A percentile compares a stretch with the other conserved stretches of the same genome.
Conservation (phyloP, 2,329 filamentous ascomycete genomes). For the Fusarium sublunatum region DNA sequence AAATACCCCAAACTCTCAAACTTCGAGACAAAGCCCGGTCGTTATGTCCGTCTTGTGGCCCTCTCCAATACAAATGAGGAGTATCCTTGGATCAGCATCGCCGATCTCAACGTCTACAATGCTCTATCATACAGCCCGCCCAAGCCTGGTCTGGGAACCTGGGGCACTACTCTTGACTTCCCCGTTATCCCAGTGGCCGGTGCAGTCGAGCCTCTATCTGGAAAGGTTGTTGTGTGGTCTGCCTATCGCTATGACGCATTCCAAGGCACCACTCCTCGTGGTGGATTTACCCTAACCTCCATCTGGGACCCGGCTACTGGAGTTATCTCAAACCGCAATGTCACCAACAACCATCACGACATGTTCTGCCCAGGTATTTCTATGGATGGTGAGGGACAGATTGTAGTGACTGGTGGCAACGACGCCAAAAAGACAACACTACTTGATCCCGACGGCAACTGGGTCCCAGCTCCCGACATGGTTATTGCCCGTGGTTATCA, state of each 20-base stretch:
- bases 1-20: slow-evolving; percentile 31
- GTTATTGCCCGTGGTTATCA: slow-evolving; percentile 34
- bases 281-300: slow-evolving; percentile 35
- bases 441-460: slow-evolving; percentile 49
- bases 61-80: slow-evolving; percentile 19
- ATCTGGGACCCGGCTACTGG: slow-evolving; percentile 35
- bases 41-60: slow-evolving; percentile 35
- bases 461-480: slow-evolving; percentile 34
- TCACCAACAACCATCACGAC: slow-evolving; percentile 60
- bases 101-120: slow-evolving; percentile 33
- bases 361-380: slow-evolving; percentile 70
- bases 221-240: slow-evolving; percentile 38
- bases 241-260: slow-evolving; percentile 36
- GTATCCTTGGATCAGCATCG: slow-evolving; percentile 34
- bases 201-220: slow-evolving; percentile 33
- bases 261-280: slow-evolving; percentile 26
- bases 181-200: slow-evolving; percentile 37
- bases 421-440: slow-evolving; percentile 61
- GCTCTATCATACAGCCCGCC: slow-evolving; percentile 31
- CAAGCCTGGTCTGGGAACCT: slow-evolving; percentile 24
- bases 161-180: slow-evolving; percentile 38
- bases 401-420: slow-evolving; percentile 67
- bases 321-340: slow-evolving; percentile 27
- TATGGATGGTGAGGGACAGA: slow-evolving; percentile 59
- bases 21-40: slow-evolving; percentile 38